A percentile compares a stretch with the other conserved stretches of the same genome.
Conservation (phyloP, 495 filamentous ascomycete species). For the Parathielavia hyrcaniae region DNA sequence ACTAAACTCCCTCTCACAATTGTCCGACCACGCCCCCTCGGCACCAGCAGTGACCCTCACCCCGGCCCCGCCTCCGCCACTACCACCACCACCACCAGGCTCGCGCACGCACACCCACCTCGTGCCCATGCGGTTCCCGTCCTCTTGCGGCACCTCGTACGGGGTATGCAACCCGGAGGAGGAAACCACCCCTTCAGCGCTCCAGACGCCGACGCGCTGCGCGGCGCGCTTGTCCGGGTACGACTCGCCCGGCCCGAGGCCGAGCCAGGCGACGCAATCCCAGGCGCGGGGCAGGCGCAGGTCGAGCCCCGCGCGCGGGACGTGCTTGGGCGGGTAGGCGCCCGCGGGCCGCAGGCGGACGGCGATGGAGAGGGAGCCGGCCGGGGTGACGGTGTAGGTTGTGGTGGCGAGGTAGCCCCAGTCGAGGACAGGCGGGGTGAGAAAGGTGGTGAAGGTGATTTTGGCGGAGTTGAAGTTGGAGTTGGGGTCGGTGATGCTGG, state of each 20-base stretch:
- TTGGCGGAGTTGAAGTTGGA: conserved; percentile 20
- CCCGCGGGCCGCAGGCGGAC: conserved; percentile 37
- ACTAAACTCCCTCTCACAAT: conserved; percentile 38
- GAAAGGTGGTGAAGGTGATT: conserved; percentile 34
- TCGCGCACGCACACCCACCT: conserved; percentile 44
- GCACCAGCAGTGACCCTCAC: conserved; percentile 16
- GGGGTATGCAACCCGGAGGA: conserved; percentile 45
- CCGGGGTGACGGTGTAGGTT: conserved; percentile 43
- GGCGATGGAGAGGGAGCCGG: conserved; percentile 40
- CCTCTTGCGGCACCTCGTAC: conserved; percentile 61
- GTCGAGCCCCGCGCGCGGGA: conserved; percentile 52
- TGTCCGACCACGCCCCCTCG: conserved; percentile 10
- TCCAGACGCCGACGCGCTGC: conserved; percentile 48
- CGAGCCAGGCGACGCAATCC: conserved; percentile 48
- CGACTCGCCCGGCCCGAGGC: conserved; percentile 57
- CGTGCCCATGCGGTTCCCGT: conserved; percentile 55
- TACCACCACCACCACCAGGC: conserved; percentile 23
- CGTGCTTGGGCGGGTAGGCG: conserved; percentile 33
- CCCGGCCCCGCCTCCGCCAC: conserved; percentile 25
- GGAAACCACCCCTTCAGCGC: conserved; percentile 31
- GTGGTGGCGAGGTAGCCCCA: conserved; percentile 50
- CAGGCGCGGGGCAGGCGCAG: conserved; percentile 40
- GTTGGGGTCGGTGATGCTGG: conserved; percentile 32
- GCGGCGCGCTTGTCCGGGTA: conserved; percentile 57
- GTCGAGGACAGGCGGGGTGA: conserved; percentile 47